phyloP scores from a whole-genome alignment of 495 filamentous ascomycete genomes.

The Penicillium verhagenii region DNA sequence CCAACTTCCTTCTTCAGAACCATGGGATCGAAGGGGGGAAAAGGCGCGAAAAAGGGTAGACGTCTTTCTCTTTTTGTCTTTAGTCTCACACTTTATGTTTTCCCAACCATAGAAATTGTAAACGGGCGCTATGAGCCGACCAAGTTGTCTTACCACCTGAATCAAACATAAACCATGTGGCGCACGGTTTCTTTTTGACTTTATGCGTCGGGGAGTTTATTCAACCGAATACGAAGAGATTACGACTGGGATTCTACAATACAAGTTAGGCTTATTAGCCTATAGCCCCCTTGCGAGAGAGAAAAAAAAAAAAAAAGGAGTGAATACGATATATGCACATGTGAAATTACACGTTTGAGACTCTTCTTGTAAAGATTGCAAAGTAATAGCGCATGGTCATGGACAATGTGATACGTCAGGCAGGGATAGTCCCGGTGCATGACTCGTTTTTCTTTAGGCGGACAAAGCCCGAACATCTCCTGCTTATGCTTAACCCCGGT shows the following conservation, averaged over 20 bases:
- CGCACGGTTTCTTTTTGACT: conserved; percentile 19
- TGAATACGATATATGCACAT: no score
- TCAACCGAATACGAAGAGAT: conserved; percentile 23
- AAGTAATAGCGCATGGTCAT: conserved; percentile 1
- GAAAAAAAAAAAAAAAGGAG: no score
- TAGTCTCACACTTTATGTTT: conserved; percentile 8
- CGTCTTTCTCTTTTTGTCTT: neutral
- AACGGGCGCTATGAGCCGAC: conserved; percentile 16
- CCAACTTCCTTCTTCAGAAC: conserved; percentile 10
- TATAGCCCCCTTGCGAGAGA: no score
- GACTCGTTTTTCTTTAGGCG: conserved; percentile 21
- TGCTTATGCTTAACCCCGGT: conserved; percentile 49
- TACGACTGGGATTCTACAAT: conserved; percentile 1
- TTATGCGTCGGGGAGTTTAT: conserved; percentile 22
- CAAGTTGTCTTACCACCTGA: conserved; percentile 26
- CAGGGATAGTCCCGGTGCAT: conserved; percentile 24
- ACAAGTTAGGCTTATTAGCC: no score
- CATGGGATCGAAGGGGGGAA: conserved; percentile 14
- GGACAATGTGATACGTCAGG: conserved; percentile 25
- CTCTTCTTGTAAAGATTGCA: no score
- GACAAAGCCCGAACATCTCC: conserved; percentile 28
- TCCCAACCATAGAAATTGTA: neutral
- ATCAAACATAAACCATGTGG: conserved; percentile 27
- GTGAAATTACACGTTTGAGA: no score
- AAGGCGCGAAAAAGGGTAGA: neutral